Evolutionary conservation across 148 eudicot species (phyloP).

Genomic region (Arbutus unedo): DNA sequence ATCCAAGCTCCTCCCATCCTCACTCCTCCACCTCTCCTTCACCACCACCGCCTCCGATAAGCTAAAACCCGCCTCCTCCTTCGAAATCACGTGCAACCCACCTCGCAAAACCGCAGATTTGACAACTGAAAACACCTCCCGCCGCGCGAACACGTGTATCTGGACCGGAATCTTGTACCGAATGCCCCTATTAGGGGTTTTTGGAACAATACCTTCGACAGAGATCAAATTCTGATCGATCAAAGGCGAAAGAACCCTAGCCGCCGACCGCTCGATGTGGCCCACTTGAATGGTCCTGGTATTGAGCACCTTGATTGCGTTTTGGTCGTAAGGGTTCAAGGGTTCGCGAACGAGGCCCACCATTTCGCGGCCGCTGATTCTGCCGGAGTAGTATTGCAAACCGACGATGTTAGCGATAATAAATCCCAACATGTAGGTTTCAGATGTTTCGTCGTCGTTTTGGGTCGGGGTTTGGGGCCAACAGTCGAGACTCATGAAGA

Average conservation of each 20-base stretch:
- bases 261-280: slow-evolving; percentile 49
- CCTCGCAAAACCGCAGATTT: slow-evolving; percentile 34
- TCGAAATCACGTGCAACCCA: slow-evolving; percentile 57
- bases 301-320: slow-evolving; percentile 78
- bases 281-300: slow-evolving; percentile 66
- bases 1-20: slow-evolving; percentile 57
- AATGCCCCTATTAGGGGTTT: slow-evolving; percentile 28
- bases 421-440: slow-evolving; percentile 68
- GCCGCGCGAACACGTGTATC: slow-evolving; percentile 59
- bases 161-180: slow-evolving; percentile 59
- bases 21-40: slow-evolving; percentile 42
- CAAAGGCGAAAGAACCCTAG: slow-evolving; percentile 65
- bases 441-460: slow-evolving; percentile 29
- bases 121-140: slow-evolving; percentile 37
- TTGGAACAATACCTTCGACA: slow-evolving; percentile 78
- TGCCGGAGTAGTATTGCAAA: slow-evolving; percentile 53
- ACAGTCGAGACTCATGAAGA: slow-evolving; percentile 22
- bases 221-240: slow-evolving; percentile 39
- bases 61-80: slow-evolving; percentile 42
- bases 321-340: slow-evolving; percentile 45
- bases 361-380: slow-evolving; percentile 63
- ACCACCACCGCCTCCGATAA: slow-evolving; percentile 61
- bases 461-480: slow-evolving; percentile 13
- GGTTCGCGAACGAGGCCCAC: slow-evolving; percentile 79
- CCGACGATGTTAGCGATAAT: slow-evolving; percentile 72